Base-by-base conservation (phyloP, 768 basidiomycete species). In the Cytidiella melzeri region DNA sequence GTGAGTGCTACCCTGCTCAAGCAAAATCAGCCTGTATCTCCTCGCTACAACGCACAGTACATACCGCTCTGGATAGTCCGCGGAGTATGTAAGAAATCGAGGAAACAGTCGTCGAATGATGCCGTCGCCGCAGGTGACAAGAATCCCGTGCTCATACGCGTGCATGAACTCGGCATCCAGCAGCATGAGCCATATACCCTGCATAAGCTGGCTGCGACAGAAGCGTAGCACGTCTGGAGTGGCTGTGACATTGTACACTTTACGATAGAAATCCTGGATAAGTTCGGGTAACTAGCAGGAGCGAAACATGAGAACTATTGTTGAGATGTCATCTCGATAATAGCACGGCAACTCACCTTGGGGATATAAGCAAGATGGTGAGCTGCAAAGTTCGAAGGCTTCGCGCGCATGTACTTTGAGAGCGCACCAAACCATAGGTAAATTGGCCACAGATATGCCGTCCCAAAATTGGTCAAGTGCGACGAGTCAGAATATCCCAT, bases 341-440 rank as follows among this genome's bases (percentile, higher is more conserved):
- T 20, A 27, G 23, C n/a, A n/a, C n/a, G n/a, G n/a, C 10, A 10
- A 50, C 60, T 47, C 50, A 74, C 71, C 13, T 61, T 58, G 1
- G 74, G 75, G 15, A 76, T 64, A 55, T 75, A 76, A 12, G 71
- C 75, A 2, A 74, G 11, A 47, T 73, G 72, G 48, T 75, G 68
- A 20, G 61, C 58, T 1, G 70, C 62, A n/a, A 60, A 55, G 0
- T 60, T 59, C 5, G 52, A 57, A 1, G 68, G 69, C 11, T 57
- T 55, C 1, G 53, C 53, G 1, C 64, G 58, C 2, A 59, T 48
- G 43, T 73, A 74, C 53, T 77, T 78, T 0, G 71, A 72, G 6
- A 64, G 57, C 42, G 69, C 71, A 1, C 70, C 72, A 26, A 72
- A 62, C 38, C 50, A 68, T 0, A 66, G 36, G 47, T 75, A 76